These are phyloP conservation scores for Krasilnikovozyma curviuscula DNA, from an alignment of 768 basidiomycete genomes.

Conservation along the genomic window DNA sequence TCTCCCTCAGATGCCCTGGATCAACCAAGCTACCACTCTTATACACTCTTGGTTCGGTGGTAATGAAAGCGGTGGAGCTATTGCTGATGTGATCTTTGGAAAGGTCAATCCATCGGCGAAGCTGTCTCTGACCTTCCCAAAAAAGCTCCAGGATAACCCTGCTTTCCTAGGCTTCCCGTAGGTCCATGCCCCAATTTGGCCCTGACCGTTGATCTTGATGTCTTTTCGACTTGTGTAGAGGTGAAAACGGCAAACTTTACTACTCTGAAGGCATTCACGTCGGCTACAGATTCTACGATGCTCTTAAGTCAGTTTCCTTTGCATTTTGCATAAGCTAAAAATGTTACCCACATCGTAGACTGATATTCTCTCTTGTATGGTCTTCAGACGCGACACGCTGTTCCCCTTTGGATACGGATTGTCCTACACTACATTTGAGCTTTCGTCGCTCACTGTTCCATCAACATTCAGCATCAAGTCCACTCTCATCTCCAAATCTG, in stretches of 20 bases:
- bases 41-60: conserved; percentile 49
- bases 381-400: conserved; percentile 15
- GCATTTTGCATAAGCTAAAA: too few species aligned
- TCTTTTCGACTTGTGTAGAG: too few species aligned
- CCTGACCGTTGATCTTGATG: too few species aligned
- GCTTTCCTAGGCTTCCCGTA: background rate
- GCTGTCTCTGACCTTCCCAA: conserved; percentile 17
- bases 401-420: conserved; percentile 25
- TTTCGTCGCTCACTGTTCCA: conserved; percentile 12
- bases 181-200: too few species aligned
- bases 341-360: too few species aligned
- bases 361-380: conserved; percentile 15
- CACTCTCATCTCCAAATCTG: conserved; percentile 7
- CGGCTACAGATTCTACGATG: too few species aligned
- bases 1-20: conserved; percentile 71
- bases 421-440: conserved; percentile 20
- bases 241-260: conserved; percentile 4
- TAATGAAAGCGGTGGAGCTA: conserved; percentile 29
- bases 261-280: conserved; percentile 18
- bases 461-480: conserved; percentile 2
- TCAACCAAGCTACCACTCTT: conserved; percentile 36
- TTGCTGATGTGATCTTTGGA: conserved; percentile 26
- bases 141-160: background rate
- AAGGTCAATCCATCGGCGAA: conserved; percentile 22
- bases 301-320: too few species aligned